Percentiles rank a stretch among this genome's conserved stretches.
Conservation (phyloP, 2,329 filamentous ascomycete species). For the Magnaporthiopsis poae region DNA sequence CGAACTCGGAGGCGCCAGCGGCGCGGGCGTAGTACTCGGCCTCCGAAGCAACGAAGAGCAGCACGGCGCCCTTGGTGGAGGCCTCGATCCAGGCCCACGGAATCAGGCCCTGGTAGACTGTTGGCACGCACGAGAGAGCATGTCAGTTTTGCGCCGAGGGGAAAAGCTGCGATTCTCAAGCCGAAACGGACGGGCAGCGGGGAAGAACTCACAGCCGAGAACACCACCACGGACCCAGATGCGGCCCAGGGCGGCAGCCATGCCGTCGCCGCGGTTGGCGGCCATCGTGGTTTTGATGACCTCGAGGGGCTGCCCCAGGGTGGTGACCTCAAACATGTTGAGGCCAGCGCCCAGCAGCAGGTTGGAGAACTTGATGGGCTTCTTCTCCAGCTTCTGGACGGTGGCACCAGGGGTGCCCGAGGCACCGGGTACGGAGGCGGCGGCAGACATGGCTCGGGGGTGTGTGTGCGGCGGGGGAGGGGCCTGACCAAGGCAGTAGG, state of each 20-base stretch:
- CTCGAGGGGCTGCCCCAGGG: constrained; percentile 72
- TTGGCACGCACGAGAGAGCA: constrained; percentile 5
- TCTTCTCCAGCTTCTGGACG: constrained; percentile 71
- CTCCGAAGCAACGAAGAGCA: constrained; percentile 97
- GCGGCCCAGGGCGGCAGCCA: constrained; percentile 68
- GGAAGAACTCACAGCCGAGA: constrained; percentile 69
- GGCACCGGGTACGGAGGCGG: constrained; percentile 40
- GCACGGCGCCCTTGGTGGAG: constrained; percentile 96
- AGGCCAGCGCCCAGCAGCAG: constrained; percentile 84
- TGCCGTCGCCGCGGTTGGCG: constrained; percentile 83
- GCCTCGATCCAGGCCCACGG: constrained; percentile 99
- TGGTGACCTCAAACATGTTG: constrained; percentile 84
- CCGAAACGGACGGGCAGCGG: not conserved
- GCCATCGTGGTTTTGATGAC: constrained; percentile 99
- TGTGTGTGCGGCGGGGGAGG: constrained; percentile 31
- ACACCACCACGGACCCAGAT: constrained; percentile 92
- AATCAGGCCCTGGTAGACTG: constrained; percentile 98
- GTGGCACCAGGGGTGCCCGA: constrained; percentile 35
- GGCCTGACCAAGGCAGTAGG: constrained; percentile 98
- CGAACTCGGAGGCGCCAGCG: constrained; percentile 76
- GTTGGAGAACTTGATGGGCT: constrained; percentile 99
- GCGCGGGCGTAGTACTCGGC: constrained; percentile 87
- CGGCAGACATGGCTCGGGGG: constrained; percentile 53
- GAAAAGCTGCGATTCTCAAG: not conserved
- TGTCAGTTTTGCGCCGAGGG: not conserved